Evolutionary conservation across 1,284 basidiomycete species (phyloP), one percentile per base, ranked within the genome.

Genomic region (Inonotus hispidus): DNA sequence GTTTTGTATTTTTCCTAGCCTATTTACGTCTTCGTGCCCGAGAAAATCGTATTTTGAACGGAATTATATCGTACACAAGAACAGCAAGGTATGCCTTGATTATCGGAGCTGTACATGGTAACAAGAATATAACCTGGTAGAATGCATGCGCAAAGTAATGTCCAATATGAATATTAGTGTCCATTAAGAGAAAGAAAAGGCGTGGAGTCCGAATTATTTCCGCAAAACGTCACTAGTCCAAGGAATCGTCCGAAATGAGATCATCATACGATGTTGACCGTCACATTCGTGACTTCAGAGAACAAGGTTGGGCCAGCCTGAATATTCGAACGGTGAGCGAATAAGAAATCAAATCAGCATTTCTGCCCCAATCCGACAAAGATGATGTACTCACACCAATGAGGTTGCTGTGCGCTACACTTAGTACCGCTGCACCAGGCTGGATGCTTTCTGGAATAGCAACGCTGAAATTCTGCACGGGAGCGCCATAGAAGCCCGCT

Each of bases 391-490:
- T 69, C 62, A 83, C 80, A 53, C 80, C 80, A 55, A 82, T 71
- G 46, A 83, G 68, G 41, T 71, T 67, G 23, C 80, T 68, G 66
- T 81, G 80, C 39, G 74, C 68, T 2, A 79, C 75, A 21, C 69
- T 72, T 25, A 82, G 68, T 62, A 74, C 73, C 6, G 75, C 76
- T 13, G 61, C 59, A 13, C 77, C 71, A 19, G 69, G 63, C 39
- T 64, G 55, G 50, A 73, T 63, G 32, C 56, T 50, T 3, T 67
- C 29, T 0, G 81, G 81, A 32, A 84, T 68, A 3, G 68, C 69
- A 16, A 83, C 71, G 6, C 77, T 77, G 64, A 82, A 81, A 68
- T 83, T 83, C 68, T 82, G 73, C 68, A 78, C 72, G 16, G 79
- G 79, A 19, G 76, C 77, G 62, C 74, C 73, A 56, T 56, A 29